Evolutionary conservation across 1,284 basidiomycete species (phyloP).

Genomic region (Fomitopsis pinicola): DNA sequence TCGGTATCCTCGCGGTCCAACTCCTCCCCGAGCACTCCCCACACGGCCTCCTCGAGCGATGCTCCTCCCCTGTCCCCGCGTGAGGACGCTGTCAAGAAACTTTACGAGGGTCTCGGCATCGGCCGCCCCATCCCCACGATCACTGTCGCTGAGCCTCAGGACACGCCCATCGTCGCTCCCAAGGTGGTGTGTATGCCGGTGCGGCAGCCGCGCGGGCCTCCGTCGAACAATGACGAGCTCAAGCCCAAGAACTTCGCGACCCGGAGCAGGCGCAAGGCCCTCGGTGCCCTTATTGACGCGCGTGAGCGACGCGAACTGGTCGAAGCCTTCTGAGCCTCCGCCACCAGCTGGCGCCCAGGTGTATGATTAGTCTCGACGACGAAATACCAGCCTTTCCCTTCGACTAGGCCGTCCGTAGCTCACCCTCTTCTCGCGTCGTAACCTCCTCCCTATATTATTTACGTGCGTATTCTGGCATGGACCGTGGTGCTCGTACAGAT

Average conservation of each 20-base stretch:
- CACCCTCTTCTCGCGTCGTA: constrained; percentile 11
- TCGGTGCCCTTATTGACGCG: constrained; percentile 70
- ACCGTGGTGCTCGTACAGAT: constrained; percentile 22
- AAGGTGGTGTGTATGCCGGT: constrained; percentile 64
- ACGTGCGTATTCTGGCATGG: constrained; percentile 24
- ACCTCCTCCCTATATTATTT: constrained; percentile 19
- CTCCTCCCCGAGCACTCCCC: constrained; percentile 66
- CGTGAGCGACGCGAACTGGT: constrained; percentile 63
- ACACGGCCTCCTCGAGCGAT: constrained; percentile 57
- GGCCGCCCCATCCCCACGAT: constrained; percentile 52
- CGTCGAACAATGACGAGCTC: constrained; percentile 80
- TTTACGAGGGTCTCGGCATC: constrained; percentile 79
- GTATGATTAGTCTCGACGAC: constrained; percentile 23
- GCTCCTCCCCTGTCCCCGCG: constrained; percentile 64
- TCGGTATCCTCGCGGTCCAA: constrained; percentile 43
- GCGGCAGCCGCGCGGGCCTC: constrained; percentile 84
- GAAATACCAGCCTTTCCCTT: constrained; percentile 20
- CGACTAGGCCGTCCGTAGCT: constrained; percentile 1
- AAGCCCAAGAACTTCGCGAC: constrained; percentile 88
- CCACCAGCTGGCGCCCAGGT: constrained; percentile 1
- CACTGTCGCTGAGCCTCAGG: constrained; percentile 26
- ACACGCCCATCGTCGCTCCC: constrained; percentile 31
- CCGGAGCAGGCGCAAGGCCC: constrained; percentile 69
- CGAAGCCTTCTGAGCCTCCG: constrained; percentile 46
- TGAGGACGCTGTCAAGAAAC: constrained; percentile 76